Evolutionary conservation across 305 asterid species (phyloP).

Genomic region (Solanum aculeatissimum): DNA sequence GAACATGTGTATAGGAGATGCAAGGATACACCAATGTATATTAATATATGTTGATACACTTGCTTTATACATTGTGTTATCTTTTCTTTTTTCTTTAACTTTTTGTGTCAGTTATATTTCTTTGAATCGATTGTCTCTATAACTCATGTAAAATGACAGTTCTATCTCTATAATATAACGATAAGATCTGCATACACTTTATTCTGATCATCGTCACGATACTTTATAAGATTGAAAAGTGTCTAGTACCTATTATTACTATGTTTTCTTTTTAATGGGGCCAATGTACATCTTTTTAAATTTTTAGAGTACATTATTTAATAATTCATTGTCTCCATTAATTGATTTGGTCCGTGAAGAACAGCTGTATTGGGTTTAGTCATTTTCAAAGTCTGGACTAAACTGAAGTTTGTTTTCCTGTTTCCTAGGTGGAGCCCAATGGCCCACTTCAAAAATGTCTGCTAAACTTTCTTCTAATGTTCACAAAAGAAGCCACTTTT

Average conservation of each 20-base stretch:
- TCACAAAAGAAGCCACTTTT: neutral
- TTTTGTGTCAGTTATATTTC: neutral
- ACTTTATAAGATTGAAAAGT: neutral
- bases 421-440: slow-evolving; percentile 20
- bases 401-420: slow-evolving; percentile 19
- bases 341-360: slow-evolving; percentile 16
- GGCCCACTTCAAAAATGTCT: neutral
- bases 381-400: slow-evolving; percentile 13
- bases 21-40: neutral
- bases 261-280: slow-evolving; percentile 2
- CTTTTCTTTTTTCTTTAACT: neutral
- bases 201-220: too few relatives aligned
- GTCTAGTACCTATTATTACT: neutral
- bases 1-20: too few relatives aligned
- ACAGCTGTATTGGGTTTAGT: slow-evolving; percentile 13
- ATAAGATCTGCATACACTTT: too few relatives aligned
- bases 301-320: neutral
- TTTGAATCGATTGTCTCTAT: too few relatives aligned
- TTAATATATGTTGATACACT: neutral
- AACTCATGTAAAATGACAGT: too few relatives aligned
- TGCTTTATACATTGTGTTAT: neutral
- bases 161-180: too few relatives aligned
- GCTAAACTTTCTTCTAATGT: neutral
- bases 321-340: neutral
- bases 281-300: neutral